These are phyloP conservation scores for Dendrostoma leiphaemia DNA, from an alignment of 2,329 filamentous ascomycete species.

Conservation along the genomic window DNA sequence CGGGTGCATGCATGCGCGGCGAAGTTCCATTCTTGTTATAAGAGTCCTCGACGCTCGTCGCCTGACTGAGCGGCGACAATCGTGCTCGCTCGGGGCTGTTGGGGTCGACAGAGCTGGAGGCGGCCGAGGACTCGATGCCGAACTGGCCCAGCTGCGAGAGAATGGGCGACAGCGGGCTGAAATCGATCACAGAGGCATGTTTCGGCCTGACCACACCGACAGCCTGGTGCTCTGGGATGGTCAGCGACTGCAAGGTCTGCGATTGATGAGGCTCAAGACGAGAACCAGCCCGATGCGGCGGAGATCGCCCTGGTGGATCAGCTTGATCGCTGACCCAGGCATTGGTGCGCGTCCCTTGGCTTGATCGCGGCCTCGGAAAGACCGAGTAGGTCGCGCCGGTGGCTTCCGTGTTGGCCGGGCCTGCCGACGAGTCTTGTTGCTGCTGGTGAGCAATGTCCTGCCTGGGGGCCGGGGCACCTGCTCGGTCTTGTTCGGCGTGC, in stretches of 20 bases:
- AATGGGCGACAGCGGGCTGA: constrained; percentile 13
- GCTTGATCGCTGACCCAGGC: constrained; percentile 13
- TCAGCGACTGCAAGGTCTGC: constrained; percentile 5
- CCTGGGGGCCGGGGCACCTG: neutral
- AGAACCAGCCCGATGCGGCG: neutral
- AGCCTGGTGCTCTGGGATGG: constrained; percentile 14
- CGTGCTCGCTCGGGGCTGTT: constrained; percentile 8
- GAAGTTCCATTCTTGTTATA: neutral
- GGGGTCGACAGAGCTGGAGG: neutral
- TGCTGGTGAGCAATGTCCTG: neutral
- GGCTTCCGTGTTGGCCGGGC: neutral
- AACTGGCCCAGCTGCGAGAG: constrained; percentile 10
- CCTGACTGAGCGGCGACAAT: constrained; percentile 1
- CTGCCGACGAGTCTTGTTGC: neutral
- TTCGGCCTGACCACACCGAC: constrained; percentile 4
- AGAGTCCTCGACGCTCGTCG: constrained; percentile 5
- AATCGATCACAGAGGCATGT: constrained; percentile 13
- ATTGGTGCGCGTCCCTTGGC: neutral
- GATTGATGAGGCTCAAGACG: constrained; percentile 5
- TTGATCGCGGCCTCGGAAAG: neutral
- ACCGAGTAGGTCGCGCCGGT: neutral
- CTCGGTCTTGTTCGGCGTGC: neutral
- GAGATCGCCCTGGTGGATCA: neutral
- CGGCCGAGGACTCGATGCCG: constrained; percentile 1
- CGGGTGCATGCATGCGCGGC: neutral